Percentiles rank a stretch among this genome's conserved stretches.
Conservation (phyloP, 2,329 filamentous ascomycete species). For the Exophiala spinifera region DNA sequence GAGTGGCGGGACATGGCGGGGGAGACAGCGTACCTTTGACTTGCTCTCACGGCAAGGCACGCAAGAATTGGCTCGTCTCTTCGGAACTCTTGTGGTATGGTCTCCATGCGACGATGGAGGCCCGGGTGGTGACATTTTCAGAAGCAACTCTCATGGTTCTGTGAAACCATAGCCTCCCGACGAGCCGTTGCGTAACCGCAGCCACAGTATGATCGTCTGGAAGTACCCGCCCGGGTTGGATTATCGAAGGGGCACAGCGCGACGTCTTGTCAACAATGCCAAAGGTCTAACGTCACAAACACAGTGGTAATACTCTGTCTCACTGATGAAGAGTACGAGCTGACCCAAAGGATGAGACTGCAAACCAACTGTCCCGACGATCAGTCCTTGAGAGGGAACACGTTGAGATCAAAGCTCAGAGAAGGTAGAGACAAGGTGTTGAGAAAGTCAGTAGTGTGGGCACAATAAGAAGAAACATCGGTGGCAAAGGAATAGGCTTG, state of each 20-base stretch:
- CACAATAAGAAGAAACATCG: neutral
- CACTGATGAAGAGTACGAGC: too few species aligned
- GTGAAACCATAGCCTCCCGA: conserved; percentile 14
- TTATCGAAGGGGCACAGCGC: neutral
- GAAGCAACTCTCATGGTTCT: conserved; percentile 18
- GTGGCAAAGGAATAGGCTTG: neutral
- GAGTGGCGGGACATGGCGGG: neutral
- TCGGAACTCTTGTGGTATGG: conserved; percentile 5
- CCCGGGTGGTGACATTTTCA: conserved; percentile 14
- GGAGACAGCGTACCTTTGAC: conserved; percentile 12
- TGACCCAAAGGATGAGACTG: neutral
- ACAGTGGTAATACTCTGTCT: neutral
- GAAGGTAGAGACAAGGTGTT: neutral
- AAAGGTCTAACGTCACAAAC: neutral
- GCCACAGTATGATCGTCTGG: neutral
- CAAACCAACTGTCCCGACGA: neutral
- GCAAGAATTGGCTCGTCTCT: conserved; percentile 24
- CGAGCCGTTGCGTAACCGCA: neutral
- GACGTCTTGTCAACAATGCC: neutral
- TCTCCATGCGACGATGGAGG: conserved; percentile 12
- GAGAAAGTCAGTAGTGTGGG: neutral
- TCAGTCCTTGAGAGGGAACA: neutral
- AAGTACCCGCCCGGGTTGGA: neutral
- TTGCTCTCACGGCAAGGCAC: conserved; percentile 27
- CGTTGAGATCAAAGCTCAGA: neutral